Evolutionary conservation across 768 basidiomycete species (phyloP).

Genomic region (Dacryopinax primogenitus): DNA sequence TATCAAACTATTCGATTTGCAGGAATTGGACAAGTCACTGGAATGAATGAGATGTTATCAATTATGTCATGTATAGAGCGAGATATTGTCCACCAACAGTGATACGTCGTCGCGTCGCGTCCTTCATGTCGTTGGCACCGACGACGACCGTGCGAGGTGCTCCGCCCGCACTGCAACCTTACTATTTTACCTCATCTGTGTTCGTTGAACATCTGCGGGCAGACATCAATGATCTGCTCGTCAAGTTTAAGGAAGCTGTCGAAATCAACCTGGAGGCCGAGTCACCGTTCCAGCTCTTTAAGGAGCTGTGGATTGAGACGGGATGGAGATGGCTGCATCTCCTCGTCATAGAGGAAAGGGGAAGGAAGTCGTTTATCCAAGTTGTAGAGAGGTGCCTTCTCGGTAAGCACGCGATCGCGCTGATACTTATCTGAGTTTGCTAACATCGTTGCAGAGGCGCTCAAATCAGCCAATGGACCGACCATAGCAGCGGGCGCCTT

Average conservation of each 20-base stretch:
- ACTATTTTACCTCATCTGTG: conserved; percentile 65
- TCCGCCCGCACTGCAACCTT: conserved; percentile 52
- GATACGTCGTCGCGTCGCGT: background rate
- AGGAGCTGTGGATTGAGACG: conserved; percentile 47
- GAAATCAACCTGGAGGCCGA: conserved; percentile 21
- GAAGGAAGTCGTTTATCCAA: conserved; percentile 50
- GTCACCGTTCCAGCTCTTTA: conserved; percentile 57
- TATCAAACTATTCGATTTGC: conserved; percentile 42
- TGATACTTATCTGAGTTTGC: background rate
- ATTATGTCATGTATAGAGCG: background rate
- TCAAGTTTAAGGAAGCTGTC: conserved; percentile 42
- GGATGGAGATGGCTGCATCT: conserved; percentile 71
- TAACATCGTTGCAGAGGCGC: conserved; percentile 37
- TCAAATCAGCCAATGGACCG: conserved; percentile 37
- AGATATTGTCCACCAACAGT: background rate
- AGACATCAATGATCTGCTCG: conserved; percentile 46
- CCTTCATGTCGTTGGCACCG: conserved; percentile 34
- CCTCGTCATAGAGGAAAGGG: conserved; percentile 53
- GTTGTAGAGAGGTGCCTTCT: conserved; percentile 51
- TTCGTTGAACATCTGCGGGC: conserved; percentile 53
- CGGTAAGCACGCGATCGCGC: conserved; percentile 34
- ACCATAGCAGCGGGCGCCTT: conserved; percentile 47
- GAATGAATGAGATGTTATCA: background rate
- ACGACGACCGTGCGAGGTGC: conserved; percentile 44
- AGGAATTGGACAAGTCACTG: conserved; percentile 23